Evolutionary conservation across 208 protist species (phyloP), one percentile per base, ranked within the genome.

Genomic region (Acanthamoeba triangularis): DNA sequence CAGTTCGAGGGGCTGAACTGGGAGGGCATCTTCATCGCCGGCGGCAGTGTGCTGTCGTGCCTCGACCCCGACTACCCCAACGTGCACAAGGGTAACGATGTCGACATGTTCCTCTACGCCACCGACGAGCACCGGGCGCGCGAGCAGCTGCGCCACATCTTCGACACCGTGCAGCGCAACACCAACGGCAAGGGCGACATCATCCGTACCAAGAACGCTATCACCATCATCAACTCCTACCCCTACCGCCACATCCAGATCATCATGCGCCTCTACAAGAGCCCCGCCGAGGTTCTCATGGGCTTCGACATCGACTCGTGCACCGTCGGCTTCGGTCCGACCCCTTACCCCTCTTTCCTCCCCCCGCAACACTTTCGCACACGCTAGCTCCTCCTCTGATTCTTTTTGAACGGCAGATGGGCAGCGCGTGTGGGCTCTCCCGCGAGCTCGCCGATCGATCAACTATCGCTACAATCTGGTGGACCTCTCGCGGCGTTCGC

Each of bases 31-130:
- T 96, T 97, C 80, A 90, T 90, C 41, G 96, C 96, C 37, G 96
- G 96, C 78, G 96, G 96, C 69, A 84, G 96, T 3, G 59, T 97
- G 33, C 47, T 97, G 1, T 96, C 87, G 33, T 95, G 52, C 56
- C 14, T 87, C 5, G 35, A 78, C 69, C 69, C 69, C 13, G 69
- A 78, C 35, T 44, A 20, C 23, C 35, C 76, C 37, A 28, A 11
- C 35, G 23, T 23, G 35, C 95, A 95, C 25, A 14, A 44, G 18
- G 59, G 65, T 11, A 96, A 91, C 28, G 97, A 97, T 67, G 97
- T 97, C 41, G 97, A 97, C 94, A 41, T 97, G 3, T 97, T 97
- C 87, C 76, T 97, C 11, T 97, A 97, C 69, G 97, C 87, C 47
- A 14, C 97, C 7, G 61, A 52, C 6, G 96, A 97, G 25, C 11